Base-by-base conservation (phyloP, 495 filamentous ascomycete genomes). In the Talaromyces adpressus region DNA sequence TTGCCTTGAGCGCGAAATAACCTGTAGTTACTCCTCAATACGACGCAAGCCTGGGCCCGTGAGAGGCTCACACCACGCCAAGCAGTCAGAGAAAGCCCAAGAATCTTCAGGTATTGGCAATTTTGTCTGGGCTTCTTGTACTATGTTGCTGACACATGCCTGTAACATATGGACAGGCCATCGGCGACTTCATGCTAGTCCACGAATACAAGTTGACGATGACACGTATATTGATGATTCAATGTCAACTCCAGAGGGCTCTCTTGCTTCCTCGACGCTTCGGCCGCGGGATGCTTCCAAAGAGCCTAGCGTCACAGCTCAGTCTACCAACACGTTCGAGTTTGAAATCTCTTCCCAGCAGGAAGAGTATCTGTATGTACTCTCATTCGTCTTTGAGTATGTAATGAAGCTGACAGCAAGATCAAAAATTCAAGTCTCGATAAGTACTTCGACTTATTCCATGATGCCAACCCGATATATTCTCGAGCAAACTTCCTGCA, bases 31-130 rank as follows among this genome's bases (percentile, higher is more conserved):
- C 29, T 58, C 56, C 27, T 58, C 56, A 6, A 34, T 32, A 58
- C 12, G 56, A 20, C 27, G 56, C 4, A 58, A 58, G 8, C 56
- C 56, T 16, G 56, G 56, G n/a, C 56, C 56, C 32, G 20, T 25
- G 29, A 58, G 32, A 58, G 56, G 56, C 29, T 58, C 56, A 32
- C 56, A n/a, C 29, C 56, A 58, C 14, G 29, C 56, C n/a, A 25
- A 20, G 29, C 11, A 45, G 14, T 45, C 56, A 58, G 16, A 36
- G 16, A 58, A 18, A 18, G 27, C 6, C 29, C 25, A 29, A 32
- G 56, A 34, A 32, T 32, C 30, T 58, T 11, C 56, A 58, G 4
- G 56, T 32, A 34, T 34, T 58, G 16, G 23, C 16, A 23, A 58
- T 8, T 32, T 4, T 20, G n/a, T 58, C 41, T 18, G 6, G 4